Evolutionary conservation across 2,329 filamentous ascomycete species (phyloP).

Genomic region (Setomelanomma holmii): DNA sequence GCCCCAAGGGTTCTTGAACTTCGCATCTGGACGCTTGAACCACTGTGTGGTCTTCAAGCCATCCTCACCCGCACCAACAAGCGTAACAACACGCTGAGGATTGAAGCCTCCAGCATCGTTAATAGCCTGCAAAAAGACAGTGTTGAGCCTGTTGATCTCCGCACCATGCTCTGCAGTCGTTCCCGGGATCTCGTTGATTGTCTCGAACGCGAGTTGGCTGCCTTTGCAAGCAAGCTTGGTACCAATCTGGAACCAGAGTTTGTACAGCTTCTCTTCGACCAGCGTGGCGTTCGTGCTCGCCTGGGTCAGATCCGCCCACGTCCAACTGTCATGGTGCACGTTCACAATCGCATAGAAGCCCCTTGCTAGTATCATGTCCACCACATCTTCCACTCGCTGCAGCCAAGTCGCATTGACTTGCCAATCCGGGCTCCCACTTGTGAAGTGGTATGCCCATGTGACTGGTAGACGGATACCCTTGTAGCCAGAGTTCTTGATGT

Average conservation of each 20-base stretch:
- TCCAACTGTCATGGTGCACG: constrained; percentile 67
- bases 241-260: constrained; percentile 66
- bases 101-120: constrained; percentile 64
- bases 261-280: constrained; percentile 64
- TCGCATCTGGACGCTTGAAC: constrained; percentile 58
- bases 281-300: constrained; percentile 56
- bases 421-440: constrained; percentile 59
- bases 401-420: constrained; percentile 63
- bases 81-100: constrained; percentile 61
- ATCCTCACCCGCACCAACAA: constrained; percentile 62
- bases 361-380: constrained; percentile 61
- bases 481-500: constrained; percentile 62
- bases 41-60: constrained; percentile 61
- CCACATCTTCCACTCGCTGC: constrained; percentile 63
- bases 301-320: constrained; percentile 63
- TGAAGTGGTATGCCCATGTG: constrained; percentile 66
- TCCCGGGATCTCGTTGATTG: constrained; percentile 66
- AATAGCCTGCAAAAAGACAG: constrained; percentile 63
- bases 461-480: constrained; percentile 66
- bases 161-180: constrained; percentile 59
- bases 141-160: constrained; percentile 63
- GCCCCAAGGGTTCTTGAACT: constrained; percentile 63
- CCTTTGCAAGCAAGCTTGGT: constrained; percentile 63
- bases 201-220: constrained; percentile 62
- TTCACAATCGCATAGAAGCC: constrained; percentile 64